Evolutionary conservation across 768 basidiomycete species (phyloP).

Genomic region (Trametes maxima): DNA sequence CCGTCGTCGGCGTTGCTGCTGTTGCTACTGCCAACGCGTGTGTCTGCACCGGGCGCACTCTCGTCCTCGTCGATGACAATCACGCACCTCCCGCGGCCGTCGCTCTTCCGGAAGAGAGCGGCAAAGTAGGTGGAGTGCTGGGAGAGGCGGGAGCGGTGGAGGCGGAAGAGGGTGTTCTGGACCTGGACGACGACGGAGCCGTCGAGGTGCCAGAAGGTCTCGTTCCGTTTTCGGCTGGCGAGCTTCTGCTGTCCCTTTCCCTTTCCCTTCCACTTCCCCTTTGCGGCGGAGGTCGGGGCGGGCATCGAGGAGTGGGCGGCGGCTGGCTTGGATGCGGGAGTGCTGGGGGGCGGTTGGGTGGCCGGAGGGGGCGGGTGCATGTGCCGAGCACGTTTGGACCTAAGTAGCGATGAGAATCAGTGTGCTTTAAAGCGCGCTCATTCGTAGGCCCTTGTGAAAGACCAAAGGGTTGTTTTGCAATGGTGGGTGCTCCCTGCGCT

Average conservation of each 20-base stretch:
- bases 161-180: slow-evolving; percentile 37
- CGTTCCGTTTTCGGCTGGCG: neutral
- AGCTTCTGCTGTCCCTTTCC: neutral
- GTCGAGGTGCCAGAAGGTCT: slow-evolving; percentile 38
- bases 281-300: neutral
- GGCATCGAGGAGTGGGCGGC: neutral
- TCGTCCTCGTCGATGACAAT: neutral
- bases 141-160: slow-evolving; percentile 40
- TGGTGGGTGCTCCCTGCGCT: no score
- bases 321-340: neutral
- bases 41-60: neutral
- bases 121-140: slow-evolving; percentile 39
- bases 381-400: no score
- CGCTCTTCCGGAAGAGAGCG: slow-evolving; percentile 23
- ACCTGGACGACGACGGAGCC: slow-evolving; percentile 40
- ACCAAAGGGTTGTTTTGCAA: no score
- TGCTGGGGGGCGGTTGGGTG: neutral
- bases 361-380: neutral
- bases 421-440: neutral
- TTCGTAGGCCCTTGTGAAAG: no score
- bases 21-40: neutral
- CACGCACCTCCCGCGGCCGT: neutral
- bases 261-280: no score
- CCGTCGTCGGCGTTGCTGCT: neutral
- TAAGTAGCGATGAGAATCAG: no score